A percentile compares a stretch with the other conserved stretches of the same genome.
Evolutionary conservation across 768 basidiomycete genomes (phyloP).

Genomic region (Russula emetica): DNA sequence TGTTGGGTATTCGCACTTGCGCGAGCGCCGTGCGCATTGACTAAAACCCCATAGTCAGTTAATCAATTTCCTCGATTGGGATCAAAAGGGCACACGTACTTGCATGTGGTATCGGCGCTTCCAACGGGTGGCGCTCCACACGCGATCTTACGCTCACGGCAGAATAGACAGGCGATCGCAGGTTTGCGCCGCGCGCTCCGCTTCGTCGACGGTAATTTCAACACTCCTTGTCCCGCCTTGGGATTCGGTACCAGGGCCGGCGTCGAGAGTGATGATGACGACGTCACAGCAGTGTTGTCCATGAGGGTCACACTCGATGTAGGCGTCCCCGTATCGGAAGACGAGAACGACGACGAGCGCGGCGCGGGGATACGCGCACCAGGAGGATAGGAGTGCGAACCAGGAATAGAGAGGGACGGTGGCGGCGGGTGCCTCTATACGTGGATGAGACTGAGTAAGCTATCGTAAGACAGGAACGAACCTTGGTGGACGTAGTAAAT

Average conservation of each 20-base stretch:
- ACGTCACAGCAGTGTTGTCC: neutral
- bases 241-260: slow-evolving; percentile 15
- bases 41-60: slow-evolving; percentile 14
- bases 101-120: slow-evolving; percentile 27
- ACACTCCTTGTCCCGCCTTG: slow-evolving; percentile 23
- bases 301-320: slow-evolving; percentile 17
- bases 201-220: slow-evolving; percentile 22
- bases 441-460: slow-evolving; percentile 11
- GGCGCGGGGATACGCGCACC: slow-evolving; percentile 9
- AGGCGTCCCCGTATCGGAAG: slow-evolving; percentile 19
- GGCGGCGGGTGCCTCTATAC: slow-evolving; percentile 19
- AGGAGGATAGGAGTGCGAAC: slow-evolving; percentile 6
- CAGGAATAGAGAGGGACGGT: slow-evolving; percentile 15
- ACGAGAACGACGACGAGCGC: slow-evolving; percentile 17
- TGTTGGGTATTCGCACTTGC: slow-evolving; percentile 29
- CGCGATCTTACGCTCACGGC: slow-evolving; percentile 43
- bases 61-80: neutral
- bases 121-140: slow-evolving; percentile 32
- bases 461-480: slow-evolving; percentile 17
- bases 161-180: slow-evolving; percentile 40
- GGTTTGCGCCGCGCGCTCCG: slow-evolving; percentile 26
- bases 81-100: slow-evolving; percentile 21
- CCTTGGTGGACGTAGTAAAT: slow-evolving; percentile 16
- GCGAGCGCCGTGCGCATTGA: slow-evolving; percentile 27
- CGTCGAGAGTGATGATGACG: slow-evolving; percentile 3